These are phyloP conservation scores for Rheum nobile DNA, from an alignment of 148 eudicot species.

Conservation along the genomic window DNA sequence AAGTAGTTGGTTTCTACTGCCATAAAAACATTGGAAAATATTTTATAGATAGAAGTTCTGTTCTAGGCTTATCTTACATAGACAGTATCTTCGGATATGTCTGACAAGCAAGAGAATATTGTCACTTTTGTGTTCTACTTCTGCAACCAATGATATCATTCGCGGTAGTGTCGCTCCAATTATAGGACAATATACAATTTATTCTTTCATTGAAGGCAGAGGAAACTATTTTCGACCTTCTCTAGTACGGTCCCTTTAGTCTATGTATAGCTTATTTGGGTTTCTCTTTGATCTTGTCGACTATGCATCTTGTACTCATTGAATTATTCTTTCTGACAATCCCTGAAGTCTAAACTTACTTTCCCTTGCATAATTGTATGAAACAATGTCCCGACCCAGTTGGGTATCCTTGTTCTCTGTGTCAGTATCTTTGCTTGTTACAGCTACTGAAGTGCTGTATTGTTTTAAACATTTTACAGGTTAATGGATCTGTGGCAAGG, in stretches of 20 bases:
- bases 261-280: not conserved
- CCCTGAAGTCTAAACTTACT: not conserved
- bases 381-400: not conserved
- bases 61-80: not conserved
- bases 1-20: not conserved
- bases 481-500: slow-evolving; percentile 77
- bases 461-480: slow-evolving; percentile 16
- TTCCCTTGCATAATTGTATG: not conserved
- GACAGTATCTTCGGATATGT: no score
- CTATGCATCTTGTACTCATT: not conserved
- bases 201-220: not conserved
- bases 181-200: not conserved
- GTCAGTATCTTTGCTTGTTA: not conserved
- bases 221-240: not conserved
- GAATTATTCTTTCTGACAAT: not conserved
- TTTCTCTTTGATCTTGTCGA: not conserved
- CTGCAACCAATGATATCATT: not conserved
- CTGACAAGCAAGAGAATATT: not conserved
- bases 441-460: not conserved
- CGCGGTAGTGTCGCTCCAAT: not conserved
- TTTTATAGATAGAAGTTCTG: not conserved
- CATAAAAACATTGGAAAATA: not conserved
- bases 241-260: not conserved
- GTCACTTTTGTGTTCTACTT: no score
- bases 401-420: not conserved